Percentiles rank a stretch among this genome's conserved stretches.
Evolutionary conservation across 768 basidiomycete species (phyloP).

Genomic region (Artomyces pyxidatus): DNA sequence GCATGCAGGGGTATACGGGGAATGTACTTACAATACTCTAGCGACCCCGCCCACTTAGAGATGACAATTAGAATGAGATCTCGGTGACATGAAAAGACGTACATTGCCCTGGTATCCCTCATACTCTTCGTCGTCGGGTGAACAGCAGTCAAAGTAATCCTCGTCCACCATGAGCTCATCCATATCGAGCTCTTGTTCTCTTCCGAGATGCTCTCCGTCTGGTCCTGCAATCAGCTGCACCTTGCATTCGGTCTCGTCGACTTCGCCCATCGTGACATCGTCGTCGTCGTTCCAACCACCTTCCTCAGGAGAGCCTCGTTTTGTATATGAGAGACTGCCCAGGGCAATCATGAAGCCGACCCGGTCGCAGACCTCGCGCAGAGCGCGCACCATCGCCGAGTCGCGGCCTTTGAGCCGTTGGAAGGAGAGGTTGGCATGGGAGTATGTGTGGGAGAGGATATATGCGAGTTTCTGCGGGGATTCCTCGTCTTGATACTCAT

Average conservation of each 20-base stretch:
- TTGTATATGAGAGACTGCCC: not conserved
- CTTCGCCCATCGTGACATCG: not conserved
- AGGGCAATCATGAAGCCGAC: not conserved
- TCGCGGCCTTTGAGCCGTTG: not conserved
- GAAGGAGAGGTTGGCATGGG: not conserved
- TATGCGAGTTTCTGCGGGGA: not conserved
- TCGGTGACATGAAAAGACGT: not conserved
- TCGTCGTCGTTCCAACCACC: not conserved
- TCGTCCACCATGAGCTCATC: not conserved
- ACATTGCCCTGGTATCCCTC: not conserved
- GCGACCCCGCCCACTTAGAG: not conserved
- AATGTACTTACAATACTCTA: not conserved
- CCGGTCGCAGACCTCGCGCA: not conserved
- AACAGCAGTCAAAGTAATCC: not conserved
- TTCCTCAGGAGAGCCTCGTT: not conserved
- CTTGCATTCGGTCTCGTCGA: not conserved
- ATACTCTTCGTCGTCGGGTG: not conserved
- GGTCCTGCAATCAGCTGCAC: not conserved
- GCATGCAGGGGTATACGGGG: not conserved
- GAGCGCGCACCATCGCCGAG: not conserved
- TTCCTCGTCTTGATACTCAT: not conserved
- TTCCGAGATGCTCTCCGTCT: not conserved
- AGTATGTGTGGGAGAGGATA: not conserved
- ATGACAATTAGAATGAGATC: not conserved
- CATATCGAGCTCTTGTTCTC: not conserved